Base-by-base conservation (phyloP, 2,329 filamentous ascomycete species). In the Aspergillus viridinutans region DNA sequence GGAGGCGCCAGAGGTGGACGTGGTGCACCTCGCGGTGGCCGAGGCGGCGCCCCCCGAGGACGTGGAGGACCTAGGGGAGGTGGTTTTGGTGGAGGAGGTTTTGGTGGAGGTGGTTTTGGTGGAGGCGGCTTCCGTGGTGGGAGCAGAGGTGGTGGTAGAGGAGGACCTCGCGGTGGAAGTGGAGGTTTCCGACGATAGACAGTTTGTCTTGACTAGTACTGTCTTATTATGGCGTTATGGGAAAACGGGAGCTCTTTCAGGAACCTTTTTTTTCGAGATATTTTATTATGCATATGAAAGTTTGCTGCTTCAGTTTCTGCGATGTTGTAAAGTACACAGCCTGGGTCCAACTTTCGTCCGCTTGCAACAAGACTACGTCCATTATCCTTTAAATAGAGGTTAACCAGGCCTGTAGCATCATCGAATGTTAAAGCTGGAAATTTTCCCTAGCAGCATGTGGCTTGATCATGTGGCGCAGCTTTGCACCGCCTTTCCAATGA, bases 31-130 rank as follows among this genome's bases (percentile, higher is more conserved):
- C 70, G 78, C 58, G 74, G 74, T 54, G 68, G 75, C 56, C 63
- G 70, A 49, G 74, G 83, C 64, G 83, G 83, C 52, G 79, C 78
- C 49, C 79, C 81, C 48, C 75, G 83, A 72, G 83, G 83, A 49
- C 74, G 81, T 63, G 81, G 83, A 62, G 80, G 79, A 17, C 77
- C 78, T 66, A 77, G 74, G 56, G 73, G 70, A 17, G 66, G 74
- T 49, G 67, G 73, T 64, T 51, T 51, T 28, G 55, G 64, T 26
- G 26, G 26, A 8, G 26, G 26, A 2, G 26, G 26, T 28, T 28
- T 28, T 43, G 74, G 76, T 42, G 79, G 26, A 28, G 61, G 63
- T 35, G 59, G 63, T n/a, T 50, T 54, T 55, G 64, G 61, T 47
- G 65, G 73, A 49, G 66, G 74, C 63, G 73, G 79, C 62, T 74